These are phyloP conservation scores for Tetracentron sinense DNA, from an alignment of 164 flowering plant species.

Conservation along the genomic window DNA sequence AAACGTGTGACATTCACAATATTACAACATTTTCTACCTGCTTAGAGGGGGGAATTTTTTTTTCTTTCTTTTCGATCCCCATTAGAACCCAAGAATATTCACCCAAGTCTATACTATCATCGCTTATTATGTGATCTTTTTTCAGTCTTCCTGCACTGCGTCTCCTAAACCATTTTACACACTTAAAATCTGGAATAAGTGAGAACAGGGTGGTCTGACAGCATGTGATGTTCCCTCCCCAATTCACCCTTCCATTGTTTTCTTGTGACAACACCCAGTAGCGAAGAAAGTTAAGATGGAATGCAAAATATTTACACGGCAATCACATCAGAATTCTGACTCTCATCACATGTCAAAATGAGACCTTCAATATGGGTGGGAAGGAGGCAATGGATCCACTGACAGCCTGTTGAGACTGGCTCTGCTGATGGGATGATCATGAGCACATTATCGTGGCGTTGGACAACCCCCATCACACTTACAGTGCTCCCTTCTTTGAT, in stretches of 20 bases:
- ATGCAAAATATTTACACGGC: conserved; percentile 50
- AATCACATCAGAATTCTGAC: conserved; percentile 66
- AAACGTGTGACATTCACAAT: conserved; percentile 2
- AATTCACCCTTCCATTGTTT: conserved; percentile 16
- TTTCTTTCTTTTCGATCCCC: conserved; percentile 3
- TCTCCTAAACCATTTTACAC: conserved; percentile 29
- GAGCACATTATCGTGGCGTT: conserved; percentile 78
- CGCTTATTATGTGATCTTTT: conserved; percentile 11
- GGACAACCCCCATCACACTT: conserved; percentile 85
- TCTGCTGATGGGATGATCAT: conserved; percentile 83
- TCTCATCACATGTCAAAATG: conserved; percentile 71
- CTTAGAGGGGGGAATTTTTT: conserved; percentile 8
- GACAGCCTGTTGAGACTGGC: conserved; percentile 77
- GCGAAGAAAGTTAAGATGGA: not conserved
- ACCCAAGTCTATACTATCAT: conserved; percentile 3
- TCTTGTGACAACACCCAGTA: conserved; percentile 10
- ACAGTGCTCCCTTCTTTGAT: conserved; percentile 95
- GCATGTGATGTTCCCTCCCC: not conserved
- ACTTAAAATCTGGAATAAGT: conserved; percentile 12
- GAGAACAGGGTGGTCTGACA: conserved; percentile 10
- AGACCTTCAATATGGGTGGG: conserved; percentile 75
- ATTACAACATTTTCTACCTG: conserved; percentile 16
- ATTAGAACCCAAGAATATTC: conserved; percentile 5
- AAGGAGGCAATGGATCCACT: conserved; percentile 77
- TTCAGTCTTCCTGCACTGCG: conserved; percentile 16